A percentile compares a stretch with the other conserved stretches of the same genome.
Conservation (phyloP, 352 stramenopile genomes). For the Saprolegnia diclina region DNA sequence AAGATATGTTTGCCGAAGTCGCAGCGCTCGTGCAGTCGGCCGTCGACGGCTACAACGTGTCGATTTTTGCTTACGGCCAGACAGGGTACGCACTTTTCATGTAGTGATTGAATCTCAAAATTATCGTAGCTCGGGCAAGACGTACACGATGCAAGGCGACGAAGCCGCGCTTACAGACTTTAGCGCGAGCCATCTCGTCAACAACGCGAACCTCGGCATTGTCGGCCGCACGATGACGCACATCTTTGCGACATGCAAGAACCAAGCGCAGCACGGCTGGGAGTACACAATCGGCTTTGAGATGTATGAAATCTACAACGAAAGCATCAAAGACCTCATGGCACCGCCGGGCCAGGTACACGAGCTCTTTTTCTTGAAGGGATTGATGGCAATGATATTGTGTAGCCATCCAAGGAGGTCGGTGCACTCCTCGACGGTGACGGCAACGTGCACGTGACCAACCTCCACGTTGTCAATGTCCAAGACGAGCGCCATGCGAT, state of each 20-base stretch:
- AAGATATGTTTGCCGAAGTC: slow-evolving; percentile 96
- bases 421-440: slow-evolving; percentile 62
- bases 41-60: slow-evolving; percentile 95
- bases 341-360: slow-evolving; percentile 43
- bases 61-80: slow-evolving; percentile 92
- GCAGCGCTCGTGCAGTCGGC: slow-evolving; percentile 91
- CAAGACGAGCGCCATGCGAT: slow-evolving; percentile 55
- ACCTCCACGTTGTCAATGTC: slow-evolving; percentile 55
- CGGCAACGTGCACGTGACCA: slow-evolving; percentile 56
- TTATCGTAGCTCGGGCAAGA: slow-evolving; percentile 80
- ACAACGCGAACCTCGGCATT: slow-evolving; percentile 65
- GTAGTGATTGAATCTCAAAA: too few species aligned
- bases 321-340: slow-evolving; percentile 92
- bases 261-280: slow-evolving; percentile 63
- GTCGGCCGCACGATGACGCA: slow-evolving; percentile 70
- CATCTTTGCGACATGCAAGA: slow-evolving; percentile 63
- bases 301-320: slow-evolving; percentile 98
- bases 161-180: slow-evolving; percentile 34
- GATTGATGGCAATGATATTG: slow-evolving; percentile 1
- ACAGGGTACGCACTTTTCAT: slow-evolving; percentile 75
- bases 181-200: slow-evolving; percentile 35
- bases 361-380: not conserved
- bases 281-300: slow-evolving; percentile 63
- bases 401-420: slow-evolving; percentile 58
- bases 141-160: slow-evolving; percentile 82